These are phyloP conservation scores for Cokeromyces recurvatus DNA, from an alignment of 371 early-diverging fungal species.

Conservation along the genomic window DNA sequence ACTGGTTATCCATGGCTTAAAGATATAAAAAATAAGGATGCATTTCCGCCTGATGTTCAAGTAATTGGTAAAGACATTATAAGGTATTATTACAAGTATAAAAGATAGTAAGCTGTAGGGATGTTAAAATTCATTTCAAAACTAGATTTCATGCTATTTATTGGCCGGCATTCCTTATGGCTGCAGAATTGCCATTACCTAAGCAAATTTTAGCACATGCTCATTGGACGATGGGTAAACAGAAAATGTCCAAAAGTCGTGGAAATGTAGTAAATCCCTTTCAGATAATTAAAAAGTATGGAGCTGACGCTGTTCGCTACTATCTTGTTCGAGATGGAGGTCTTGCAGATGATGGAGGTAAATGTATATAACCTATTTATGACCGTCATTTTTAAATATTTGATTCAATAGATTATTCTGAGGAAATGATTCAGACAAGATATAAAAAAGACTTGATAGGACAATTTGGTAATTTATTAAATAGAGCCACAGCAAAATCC, in stretches of 20 bases:
- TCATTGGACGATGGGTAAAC: slow-evolving; percentile 86
- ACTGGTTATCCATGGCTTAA: slow-evolving; percentile 74
- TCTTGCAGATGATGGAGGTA: slow-evolving; percentile 75
- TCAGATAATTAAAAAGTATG: slow-evolving; percentile 63
- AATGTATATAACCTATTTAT: too few relatives aligned
- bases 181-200: slow-evolving; percentile 77
- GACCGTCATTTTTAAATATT: neutral
- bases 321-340: slow-evolving; percentile 90
- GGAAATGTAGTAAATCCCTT: slow-evolving; percentile 92
- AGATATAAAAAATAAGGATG: slow-evolving; percentile 16
- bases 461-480: slow-evolving; percentile 85
- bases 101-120: neutral
- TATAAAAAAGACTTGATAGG: slow-evolving; percentile 80
- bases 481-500: slow-evolving; percentile 53
- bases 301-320: slow-evolving; percentile 87
- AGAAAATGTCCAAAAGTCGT: slow-evolving; percentile 91
- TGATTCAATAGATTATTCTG: slow-evolving; percentile 64
- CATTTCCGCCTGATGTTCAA: slow-evolving; percentile 80
- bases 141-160: slow-evolving; percentile 90
- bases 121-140: too few relatives aligned
- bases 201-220: slow-evolving; percentile 83
- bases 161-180: slow-evolving; percentile 95
- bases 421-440: slow-evolving; percentile 55
- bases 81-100: too few relatives aligned
- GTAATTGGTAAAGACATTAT: slow-evolving; percentile 95